Conservation (phyloP, 805 yeast species). For the Kregervanrija delftensis region DNA sequence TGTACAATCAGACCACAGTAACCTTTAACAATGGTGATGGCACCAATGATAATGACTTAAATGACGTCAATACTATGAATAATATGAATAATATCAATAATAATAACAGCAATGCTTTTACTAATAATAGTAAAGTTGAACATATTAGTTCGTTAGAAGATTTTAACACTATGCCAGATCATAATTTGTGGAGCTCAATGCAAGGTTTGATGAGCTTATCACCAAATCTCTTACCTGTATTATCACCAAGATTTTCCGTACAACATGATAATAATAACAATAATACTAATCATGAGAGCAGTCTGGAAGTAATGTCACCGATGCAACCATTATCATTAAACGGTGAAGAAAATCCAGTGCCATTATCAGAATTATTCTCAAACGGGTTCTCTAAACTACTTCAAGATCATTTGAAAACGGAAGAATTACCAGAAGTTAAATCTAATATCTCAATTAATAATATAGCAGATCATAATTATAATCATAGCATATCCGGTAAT, state of each 20-base stretch:
- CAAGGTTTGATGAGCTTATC: too few relatives aligned
- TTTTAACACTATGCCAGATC: too few relatives aligned
- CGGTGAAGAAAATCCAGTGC: slow-evolving; percentile 4
- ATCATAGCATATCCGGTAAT: neutral
- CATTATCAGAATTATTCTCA: slow-evolving; percentile 18
- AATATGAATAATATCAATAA: neutral
- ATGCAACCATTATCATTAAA: slow-evolving; percentile 6
- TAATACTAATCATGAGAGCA: too few relatives aligned
- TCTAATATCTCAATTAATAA: neutral
- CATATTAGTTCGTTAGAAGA: too few relatives aligned
- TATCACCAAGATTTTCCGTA: too few relatives aligned
- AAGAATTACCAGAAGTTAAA: neutral
- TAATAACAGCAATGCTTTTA: slow-evolving; percentile 8
- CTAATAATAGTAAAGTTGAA: slow-evolving; percentile 2
- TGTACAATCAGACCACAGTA: too few relatives aligned
- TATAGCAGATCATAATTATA: neutral
- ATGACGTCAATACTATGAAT: neutral
- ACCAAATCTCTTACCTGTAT: too few relatives aligned
- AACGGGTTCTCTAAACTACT: slow-evolving; percentile 19
- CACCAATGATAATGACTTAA: too few relatives aligned
- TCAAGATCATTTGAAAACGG: slow-evolving; percentile 16
- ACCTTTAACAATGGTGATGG: too few relatives aligned
- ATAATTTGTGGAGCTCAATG: too few relatives aligned
- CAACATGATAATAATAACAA: too few relatives aligned
- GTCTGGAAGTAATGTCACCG: too few relatives aligned